Evolutionary conservation across 148 eudicot species (phyloP).

Genomic region (Dianthus caryophyllus): DNA sequence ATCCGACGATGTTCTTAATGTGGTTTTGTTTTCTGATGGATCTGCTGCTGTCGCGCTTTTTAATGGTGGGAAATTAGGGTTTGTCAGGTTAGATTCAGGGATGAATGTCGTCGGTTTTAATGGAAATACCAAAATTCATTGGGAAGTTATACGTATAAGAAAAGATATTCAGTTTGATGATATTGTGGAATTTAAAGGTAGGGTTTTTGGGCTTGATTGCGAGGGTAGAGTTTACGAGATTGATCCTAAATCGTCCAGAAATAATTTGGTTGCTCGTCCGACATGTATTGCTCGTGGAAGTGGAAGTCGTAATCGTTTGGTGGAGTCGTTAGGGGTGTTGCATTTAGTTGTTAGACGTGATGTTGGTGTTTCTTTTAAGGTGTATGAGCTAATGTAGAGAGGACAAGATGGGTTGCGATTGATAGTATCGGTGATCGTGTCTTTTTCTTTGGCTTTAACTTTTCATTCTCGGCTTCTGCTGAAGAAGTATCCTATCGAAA

Average conservation of each 20-base stretch:
- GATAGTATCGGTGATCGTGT: conserved; percentile 7
- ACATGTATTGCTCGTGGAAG: neutral
- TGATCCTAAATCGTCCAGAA: neutral
- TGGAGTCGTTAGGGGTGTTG: conserved; percentile 13
- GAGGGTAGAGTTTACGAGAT: conserved; percentile 19
- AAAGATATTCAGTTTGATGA: conserved; percentile 18
- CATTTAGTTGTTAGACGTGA: conserved; percentile 13
- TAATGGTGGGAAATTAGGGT: conserved; percentile 8
- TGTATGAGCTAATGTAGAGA: conserved; percentile 1
- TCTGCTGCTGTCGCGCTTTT: neutral
- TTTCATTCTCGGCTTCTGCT: conserved; percentile 13
- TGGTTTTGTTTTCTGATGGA: neutral
- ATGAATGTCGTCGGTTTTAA: neutral
- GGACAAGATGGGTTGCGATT: conserved; percentile 7
- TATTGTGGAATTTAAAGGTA: conserved; percentile 17
- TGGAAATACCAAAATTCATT: neutral
- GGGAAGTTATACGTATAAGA: conserved; percentile 21
- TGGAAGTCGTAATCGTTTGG: conserved; percentile 20
- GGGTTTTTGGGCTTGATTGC: conserved; percentile 14
- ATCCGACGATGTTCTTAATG: neutral
- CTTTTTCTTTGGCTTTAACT: conserved; percentile 16
- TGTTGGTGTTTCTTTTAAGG: neutral
- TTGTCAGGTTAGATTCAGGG: conserved; percentile 13
- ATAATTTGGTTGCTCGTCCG: neutral
- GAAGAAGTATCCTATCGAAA: neutral